Conservation (phyloP, 139 green algal species). For the Tetradesmus lagerheimii region DNA sequence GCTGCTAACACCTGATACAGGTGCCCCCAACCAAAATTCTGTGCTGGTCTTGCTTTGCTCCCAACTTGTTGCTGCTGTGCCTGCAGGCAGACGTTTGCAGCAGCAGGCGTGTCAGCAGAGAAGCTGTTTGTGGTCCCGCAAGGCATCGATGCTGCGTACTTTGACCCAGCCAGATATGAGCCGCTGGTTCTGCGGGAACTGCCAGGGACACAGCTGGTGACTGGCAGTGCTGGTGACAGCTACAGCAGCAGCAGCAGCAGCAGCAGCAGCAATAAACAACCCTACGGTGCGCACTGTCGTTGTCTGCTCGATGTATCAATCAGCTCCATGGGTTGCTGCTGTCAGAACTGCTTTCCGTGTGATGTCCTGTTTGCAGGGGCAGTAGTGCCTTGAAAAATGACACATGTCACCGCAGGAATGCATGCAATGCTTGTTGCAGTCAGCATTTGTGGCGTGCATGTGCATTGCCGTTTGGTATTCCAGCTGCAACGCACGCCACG, state of each 20-base stretch:
- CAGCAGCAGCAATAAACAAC: constrained; percentile 5
- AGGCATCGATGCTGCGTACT: constrained; percentile 31
- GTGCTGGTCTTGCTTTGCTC: no score
- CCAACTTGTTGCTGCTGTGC: not conserved
- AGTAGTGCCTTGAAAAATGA: no score
- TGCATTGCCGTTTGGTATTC: no score
- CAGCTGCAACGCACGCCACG: no score
- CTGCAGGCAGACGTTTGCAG: not conserved
- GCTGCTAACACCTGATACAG: no score
- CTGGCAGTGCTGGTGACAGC: not conserved
- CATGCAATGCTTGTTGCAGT: no score
- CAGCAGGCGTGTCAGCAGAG: constrained; percentile 18
- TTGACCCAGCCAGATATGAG: constrained; percentile 45
- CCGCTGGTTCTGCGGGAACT: constrained; percentile 2
- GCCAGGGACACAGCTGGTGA: constrained; percentile 10
- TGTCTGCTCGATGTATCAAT: no score
- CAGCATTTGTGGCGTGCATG: no score
- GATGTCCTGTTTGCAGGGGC: no score
- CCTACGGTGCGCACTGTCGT: not conserved
- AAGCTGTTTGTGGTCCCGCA: constrained; percentile 61
- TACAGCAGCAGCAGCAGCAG: not conserved
- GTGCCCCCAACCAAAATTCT: not conserved
- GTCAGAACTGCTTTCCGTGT: no score
- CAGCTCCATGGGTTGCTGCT: no score
- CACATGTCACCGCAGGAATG: no score